A percentile compares a stretch with the other conserved stretches of the same genome.
These are phyloP conservation scores for Dothideomycetes sp. DNA, from an alignment of 2,329 filamentous ascomycete species.

Conservation along the genomic window DNA sequence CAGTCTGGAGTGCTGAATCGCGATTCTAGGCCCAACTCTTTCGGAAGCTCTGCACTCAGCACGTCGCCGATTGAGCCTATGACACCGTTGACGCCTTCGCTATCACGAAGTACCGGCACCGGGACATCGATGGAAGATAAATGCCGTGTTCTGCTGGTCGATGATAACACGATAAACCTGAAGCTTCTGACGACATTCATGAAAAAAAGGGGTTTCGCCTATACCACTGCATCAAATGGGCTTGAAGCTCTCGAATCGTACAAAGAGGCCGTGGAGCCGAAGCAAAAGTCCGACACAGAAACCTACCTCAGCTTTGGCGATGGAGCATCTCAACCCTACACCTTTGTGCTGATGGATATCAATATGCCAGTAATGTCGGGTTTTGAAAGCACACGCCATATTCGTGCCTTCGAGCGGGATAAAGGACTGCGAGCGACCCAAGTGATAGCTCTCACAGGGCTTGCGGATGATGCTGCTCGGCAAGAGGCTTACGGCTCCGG, in stretches of 20 bases:
- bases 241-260: conserved; percentile 35
- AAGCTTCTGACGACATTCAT: conserved; percentile 14
- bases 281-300: conserved; percentile 11
- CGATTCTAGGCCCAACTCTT: too few species aligned
- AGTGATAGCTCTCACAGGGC: conserved; percentile 21
- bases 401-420: conserved; percentile 4
- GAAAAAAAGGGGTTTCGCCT: conserved; percentile 11
- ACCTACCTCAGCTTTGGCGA: background rate
- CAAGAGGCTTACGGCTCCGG: conserved; percentile 19
- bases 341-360: conserved; percentile 36
- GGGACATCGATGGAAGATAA: background rate
- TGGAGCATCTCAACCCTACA: conserved; percentile 8
- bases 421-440: conserved; percentile 9
- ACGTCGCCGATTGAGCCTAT: too few species aligned
- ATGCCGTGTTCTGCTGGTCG: conserved; percentile 18
- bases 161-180: conserved; percentile 23
- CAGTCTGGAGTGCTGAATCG: too few species aligned
- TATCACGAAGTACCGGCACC: too few species aligned
- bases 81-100: too few species aligned
- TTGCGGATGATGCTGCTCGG: conserved; percentile 19
- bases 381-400: conserved; percentile 4
- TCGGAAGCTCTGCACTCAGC: too few species aligned
- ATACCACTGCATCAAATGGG: conserved; percentile 29
- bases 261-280: conserved; percentile 13
- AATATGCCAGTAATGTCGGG: conserved; percentile 8